Base-by-base conservation (phyloP, 495 filamentous ascomycete genomes). In the Hypoxylon intermedium region DNA sequence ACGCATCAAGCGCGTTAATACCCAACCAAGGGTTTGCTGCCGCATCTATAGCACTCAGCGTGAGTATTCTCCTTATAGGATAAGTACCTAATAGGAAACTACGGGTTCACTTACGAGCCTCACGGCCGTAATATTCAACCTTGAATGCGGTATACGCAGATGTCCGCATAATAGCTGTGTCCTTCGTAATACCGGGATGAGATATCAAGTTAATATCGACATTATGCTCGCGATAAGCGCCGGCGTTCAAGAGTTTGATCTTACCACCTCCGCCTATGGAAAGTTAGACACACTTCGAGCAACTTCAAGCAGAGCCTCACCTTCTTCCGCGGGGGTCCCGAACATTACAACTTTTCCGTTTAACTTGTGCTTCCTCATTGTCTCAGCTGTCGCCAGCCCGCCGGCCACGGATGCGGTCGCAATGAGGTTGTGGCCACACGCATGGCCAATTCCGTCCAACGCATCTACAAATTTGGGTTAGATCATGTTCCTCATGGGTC, bases 301-400 rank as follows among this genome's bases (percentile, higher is more conserved):
- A 1, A n/a, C n/a, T n/a, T 20, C 19, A 15, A 53, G 34, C 26
- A 28, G 33, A 24, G 3, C 9, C 55, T 57, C 33, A 72, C 67
- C 83, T 74, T 90, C 87, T 69, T 91, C 88, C 0, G 84, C 88
- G 0, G 88, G 88, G 0, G 87, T 90, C 15, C 88, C 88, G 20
- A 90, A 81, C 24, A 91, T 63, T 37, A 85, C 72, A 0, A 87
- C 75, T 37, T 83, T 84, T 4, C 88, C 88, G 0, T 73, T 69
- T 5, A 88, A 66, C 1, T 67, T 61, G 34, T 78, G 75, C 26
- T 75, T 58, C 31, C 70, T 70, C 26, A 89, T 69, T 6, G 81
- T 61, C 3, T 77, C 64, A 0, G 78, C 84, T 0, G 84, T 74
- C n/a, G 84, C 85, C 4, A 90, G 66, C 9, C 80, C 86, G 0